Evolutionary conservation across 2,329 filamentous ascomycete genomes (phyloP), one percentile per base, ranked within the genome.

Genomic region (Fusarium brachygibbosum): DNA sequence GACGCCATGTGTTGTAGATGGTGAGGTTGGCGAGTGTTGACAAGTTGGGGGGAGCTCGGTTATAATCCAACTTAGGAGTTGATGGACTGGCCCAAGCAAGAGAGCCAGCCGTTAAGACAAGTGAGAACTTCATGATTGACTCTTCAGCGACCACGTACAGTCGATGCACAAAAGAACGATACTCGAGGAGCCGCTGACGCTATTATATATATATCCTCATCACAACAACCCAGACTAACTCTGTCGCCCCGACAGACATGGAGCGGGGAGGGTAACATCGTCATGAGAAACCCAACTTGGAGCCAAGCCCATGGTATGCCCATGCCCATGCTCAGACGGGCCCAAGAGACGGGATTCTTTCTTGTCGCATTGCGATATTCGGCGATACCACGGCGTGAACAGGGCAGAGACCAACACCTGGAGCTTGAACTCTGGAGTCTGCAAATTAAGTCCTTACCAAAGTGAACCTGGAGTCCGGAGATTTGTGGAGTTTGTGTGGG

Each of bases 11-110:
- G 71, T 78, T 72, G 57, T 76, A 79, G 25, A 80, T 69, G 48
- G 77, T 74, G 40, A 73, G 74, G 65, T 80, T 81, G 52, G 75
- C 72, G 17, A 81, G 74, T n/a, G 78, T 79, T 8, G 78, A 79
- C 32, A 81, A 64, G 63, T 81, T 81, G 10, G 79, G 79, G 11
- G 79, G 80, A 41, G 79, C 75, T 21, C 66, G 66, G 57, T 79
- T 80, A 63, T 80, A 80, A 64, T 79, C 75, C 19, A 79, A 48
- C 34, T 63, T 66, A 23, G 58, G 42, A 44, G 46, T 44, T 8
- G 67, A 66, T 28, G 67, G 64, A 41, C 58, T 71, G 42, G 44
- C 70, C 50, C 44, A 69, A 25, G 57, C 65, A 10, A 73, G 41
- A 46, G 64, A 72, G 61, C 68, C 46, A 38, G 56, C 54, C 32